Percentiles rank a stretch among this genome's conserved stretches.
Evolutionary conservation across 2,329 filamentous ascomycete genomes (phyloP).

Genomic region (Fusarium anguioides): DNA sequence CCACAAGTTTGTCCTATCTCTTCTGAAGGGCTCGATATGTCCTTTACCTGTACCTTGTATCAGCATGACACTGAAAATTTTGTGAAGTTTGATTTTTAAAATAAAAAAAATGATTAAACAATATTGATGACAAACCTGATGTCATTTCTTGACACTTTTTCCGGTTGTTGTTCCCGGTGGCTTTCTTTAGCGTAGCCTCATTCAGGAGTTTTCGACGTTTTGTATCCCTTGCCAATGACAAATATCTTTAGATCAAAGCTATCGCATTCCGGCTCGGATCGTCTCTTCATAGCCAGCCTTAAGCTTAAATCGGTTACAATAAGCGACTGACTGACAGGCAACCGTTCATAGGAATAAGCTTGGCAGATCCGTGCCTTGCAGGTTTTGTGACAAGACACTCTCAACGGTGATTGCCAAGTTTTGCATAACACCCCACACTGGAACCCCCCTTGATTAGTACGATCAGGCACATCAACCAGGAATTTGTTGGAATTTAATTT

Average conservation of each 20-base stretch:
- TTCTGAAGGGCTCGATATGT: neutral
- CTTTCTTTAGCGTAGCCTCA: slow-evolving; percentile 15
- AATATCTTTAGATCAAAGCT: neutral
- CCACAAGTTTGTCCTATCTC: rapidly evolving
- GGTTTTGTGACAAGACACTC: neutral
- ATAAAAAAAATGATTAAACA: too few relatives aligned
- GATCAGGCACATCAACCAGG: slow-evolving; percentile 1
- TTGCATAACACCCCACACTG: neutral
- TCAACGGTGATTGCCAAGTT: slow-evolving; percentile 13
- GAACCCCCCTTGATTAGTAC: neutral
- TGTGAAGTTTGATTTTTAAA: too few relatives aligned
- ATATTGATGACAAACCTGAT: too few relatives aligned
- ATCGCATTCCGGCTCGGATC: neutral
- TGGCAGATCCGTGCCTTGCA: slow-evolving; percentile 24
- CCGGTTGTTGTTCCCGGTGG: slow-evolving; percentile 8
- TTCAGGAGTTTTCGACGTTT: slow-evolving; percentile 12
- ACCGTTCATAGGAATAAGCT: neutral
- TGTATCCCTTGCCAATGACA: neutral
- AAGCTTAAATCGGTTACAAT: neutral
- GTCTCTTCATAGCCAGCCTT: neutral
- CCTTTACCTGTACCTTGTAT: too few relatives aligned
- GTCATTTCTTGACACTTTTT: slow-evolving; percentile 15
- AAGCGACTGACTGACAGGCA: too few relatives aligned
- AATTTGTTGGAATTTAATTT: neutral
- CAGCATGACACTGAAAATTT: rapidly evolving